Evolutionary conservation across 768 basidiomycete genomes (phyloP).

Genomic region (Termitomyces sp.): DNA sequence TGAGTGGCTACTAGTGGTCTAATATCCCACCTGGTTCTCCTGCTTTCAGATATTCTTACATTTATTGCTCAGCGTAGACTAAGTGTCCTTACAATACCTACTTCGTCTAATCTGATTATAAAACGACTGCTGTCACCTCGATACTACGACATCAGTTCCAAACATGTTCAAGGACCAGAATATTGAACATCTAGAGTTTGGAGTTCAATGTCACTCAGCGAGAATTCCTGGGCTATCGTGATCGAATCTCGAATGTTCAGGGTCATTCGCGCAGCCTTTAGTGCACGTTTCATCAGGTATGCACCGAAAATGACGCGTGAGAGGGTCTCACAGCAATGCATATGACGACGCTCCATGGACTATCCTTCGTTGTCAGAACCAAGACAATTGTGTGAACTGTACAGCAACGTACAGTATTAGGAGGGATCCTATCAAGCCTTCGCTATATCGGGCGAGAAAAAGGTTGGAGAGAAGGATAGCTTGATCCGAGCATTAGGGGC

Average conservation of each 20-base stretch:
- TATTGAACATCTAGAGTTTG: not conserved
- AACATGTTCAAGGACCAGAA: not conserved
- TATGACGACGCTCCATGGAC: not conserved
- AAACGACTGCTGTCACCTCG: not conserved
- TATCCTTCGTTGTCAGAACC: not conserved
- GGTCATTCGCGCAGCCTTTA: not conserved
- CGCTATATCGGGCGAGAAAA: not conserved
- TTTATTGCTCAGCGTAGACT: not conserved
- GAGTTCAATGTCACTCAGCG: not conserved
- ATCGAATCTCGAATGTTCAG: not conserved
- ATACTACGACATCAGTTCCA: no score
- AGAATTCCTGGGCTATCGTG: not conserved
- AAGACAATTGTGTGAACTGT: not conserved
- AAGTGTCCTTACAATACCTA: not conserved
- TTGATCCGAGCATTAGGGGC: no score
- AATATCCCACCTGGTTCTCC: no score
- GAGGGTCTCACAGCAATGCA: not conserved
- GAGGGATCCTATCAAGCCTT: not conserved
- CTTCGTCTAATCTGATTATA: not conserved
- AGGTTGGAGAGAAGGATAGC: not conserved
- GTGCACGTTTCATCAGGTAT: not conserved
- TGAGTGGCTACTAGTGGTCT: no score
- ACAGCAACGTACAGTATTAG: not conserved
- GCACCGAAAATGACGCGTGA: not conserved
- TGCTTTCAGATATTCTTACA: no score